Percentiles rank a stretch among this genome's conserved stretches.
These are phyloP conservation scores for Dothistroma septosporum DNA, from an alignment of 2,329 filamentous ascomycete species.

Conservation along the genomic window DNA sequence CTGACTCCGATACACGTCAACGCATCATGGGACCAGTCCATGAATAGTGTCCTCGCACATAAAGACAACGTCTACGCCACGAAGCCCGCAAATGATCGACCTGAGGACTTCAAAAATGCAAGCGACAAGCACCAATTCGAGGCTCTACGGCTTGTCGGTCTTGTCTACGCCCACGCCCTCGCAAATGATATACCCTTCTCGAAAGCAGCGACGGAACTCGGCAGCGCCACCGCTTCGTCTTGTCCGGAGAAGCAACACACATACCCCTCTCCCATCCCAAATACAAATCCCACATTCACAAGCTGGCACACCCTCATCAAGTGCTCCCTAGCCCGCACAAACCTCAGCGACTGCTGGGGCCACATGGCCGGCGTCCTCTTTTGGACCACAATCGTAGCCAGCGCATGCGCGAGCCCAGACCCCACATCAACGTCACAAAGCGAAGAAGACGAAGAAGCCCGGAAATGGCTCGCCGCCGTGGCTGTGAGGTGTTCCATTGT, in stretches of 20 bases:
- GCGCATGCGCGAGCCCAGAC: slow-evolving; percentile 28
- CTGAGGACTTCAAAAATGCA: slow-evolving; percentile 12
- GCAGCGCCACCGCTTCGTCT: background rate
- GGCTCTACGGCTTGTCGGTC: slow-evolving; percentile 26
- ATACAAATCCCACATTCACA: background rate
- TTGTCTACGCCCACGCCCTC: slow-evolving; percentile 30
- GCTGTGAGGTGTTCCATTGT: slow-evolving; percentile 31
- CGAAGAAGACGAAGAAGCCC: slow-evolving; percentile 25
- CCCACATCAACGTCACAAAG: slow-evolving; percentile 2
- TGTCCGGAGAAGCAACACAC: background rate
- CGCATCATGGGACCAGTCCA: slow-evolving; percentile 9
- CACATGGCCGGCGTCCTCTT: slow-evolving; percentile 33
- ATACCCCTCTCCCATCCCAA: background rate
- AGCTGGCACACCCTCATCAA: slow-evolving; percentile 26
- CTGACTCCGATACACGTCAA: slow-evolving; percentile 5
- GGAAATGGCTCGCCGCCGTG: slow-evolving; percentile 33
- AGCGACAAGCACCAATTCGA: slow-evolving; percentile 28
- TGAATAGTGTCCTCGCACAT: slow-evolving; percentile 4
- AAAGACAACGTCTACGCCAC: slow-evolving; percentile 19
- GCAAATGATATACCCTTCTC: slow-evolving; percentile 23
- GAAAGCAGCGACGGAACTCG: slow-evolving; percentile 17
- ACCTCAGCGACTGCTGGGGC: slow-evolving; percentile 33
- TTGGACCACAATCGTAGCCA: slow-evolving; percentile 31
- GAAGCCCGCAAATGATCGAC: slow-evolving; percentile 4
- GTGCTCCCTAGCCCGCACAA: slow-evolving; percentile 25